Evolutionary conservation across 495 filamentous ascomycete species (phyloP), one percentile per base, ranked within the genome.

Genomic region (Podospora appendiculata): DNA sequence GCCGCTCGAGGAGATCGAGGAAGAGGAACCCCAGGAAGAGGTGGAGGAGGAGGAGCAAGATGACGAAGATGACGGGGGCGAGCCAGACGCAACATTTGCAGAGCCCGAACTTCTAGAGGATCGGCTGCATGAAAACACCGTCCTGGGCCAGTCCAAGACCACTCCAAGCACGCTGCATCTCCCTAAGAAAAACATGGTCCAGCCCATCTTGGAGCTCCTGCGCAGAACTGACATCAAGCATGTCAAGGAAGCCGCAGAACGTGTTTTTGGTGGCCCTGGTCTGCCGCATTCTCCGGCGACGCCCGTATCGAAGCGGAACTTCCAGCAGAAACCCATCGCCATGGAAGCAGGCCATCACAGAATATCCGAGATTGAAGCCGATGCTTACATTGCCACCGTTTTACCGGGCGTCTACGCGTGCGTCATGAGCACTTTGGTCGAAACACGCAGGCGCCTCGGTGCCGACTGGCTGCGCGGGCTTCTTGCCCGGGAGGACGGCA

Each of bases 281-380:
- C 71, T 98, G 18, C 90, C 90, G 19, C 75, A 86, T 60, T 92
- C 88, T 10, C 73, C 77, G 19, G 58, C 64, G 12, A 79, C 64
- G 35, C 69, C 68, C 16, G 52, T 36, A 40, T 48, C 51, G 38
- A 70, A 50, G 53, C 61, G 53, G 51, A 69, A 58, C 46, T 67
- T 79, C 42, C 78, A 79, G 33, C 88, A 92, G 66, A 79, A 80
- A 51, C 73, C 80, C 3, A 83, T 96, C 25, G 74, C 76, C 2
- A 65, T 97, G 16, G 77, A 84, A 56, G 85, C 88, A 3, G 75
- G 77, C 4, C 85, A 93, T 50, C 71, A 78, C 48, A 70, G 71
- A 32, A 94, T 96, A 89, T 73, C 74, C 4, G 82, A 89, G 32
- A 92, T 95, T 68, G 88, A 96, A 62, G 87, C 83, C n/a, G 89